These are phyloP conservation scores for Neodidymelliopsis sp. DNA, from an alignment of 2,329 filamentous ascomycete species.

Conservation along the genomic window DNA sequence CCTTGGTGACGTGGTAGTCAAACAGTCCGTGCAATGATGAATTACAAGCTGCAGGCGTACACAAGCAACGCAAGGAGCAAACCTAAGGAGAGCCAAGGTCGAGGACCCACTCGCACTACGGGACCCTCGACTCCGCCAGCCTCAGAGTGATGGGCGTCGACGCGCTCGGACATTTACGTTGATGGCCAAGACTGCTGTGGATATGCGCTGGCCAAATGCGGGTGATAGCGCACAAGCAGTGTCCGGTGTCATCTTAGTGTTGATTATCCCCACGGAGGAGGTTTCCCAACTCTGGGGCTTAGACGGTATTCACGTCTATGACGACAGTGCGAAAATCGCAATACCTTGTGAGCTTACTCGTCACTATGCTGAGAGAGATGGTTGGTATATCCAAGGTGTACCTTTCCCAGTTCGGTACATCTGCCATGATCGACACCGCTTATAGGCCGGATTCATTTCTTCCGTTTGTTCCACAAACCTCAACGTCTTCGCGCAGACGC, in stretches of 20 bases:
- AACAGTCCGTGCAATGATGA: constrained; percentile 40
- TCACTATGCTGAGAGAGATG: constrained; percentile 7
- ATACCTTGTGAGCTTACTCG: background rate
- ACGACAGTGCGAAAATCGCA: constrained; percentile 1
- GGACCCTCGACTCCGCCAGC: constrained; percentile 38
- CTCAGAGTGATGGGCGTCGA: constrained; percentile 35
- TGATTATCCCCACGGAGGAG: constrained; percentile 19
- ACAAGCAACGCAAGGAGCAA: constrained; percentile 49
- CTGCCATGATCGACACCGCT: constrained; percentile 16
- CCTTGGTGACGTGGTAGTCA: constrained; percentile 48
- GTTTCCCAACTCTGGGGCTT: constrained; percentile 6
- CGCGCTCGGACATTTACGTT: constrained; percentile 26
- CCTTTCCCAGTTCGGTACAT: constrained; percentile 12
- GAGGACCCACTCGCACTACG: constrained; percentile 32
- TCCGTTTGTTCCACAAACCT: constrained; percentile 24
- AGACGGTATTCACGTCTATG: constrained; percentile 14
- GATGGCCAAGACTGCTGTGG: constrained; percentile 27
- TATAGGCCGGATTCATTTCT: constrained; percentile 17
- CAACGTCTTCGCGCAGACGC: constrained; percentile 13
- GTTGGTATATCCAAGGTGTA: constrained; percentile 22
- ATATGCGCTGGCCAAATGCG: constrained; percentile 23
- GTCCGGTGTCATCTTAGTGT: constrained; percentile 28
- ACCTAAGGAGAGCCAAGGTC: constrained; percentile 44
- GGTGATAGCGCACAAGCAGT: constrained; percentile 22
- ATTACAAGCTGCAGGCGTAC: constrained; percentile 35